Conservation (phyloP, 768 basidiomycete species). For the Lactifluus subvellereus region DNA sequence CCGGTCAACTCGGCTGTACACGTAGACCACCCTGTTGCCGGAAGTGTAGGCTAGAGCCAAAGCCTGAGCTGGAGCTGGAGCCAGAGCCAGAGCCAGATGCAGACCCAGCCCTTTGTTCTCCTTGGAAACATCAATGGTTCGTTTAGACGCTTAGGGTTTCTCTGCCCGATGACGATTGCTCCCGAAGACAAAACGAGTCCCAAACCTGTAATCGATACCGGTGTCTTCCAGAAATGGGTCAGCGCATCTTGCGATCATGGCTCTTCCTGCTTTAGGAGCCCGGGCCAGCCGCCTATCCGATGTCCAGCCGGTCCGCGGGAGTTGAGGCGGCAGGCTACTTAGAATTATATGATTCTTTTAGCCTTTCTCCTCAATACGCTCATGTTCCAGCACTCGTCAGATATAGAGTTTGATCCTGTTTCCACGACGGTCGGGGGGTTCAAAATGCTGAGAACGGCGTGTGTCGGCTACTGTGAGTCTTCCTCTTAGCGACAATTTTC, state of each 20-base stretch:
- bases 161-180: neutral
- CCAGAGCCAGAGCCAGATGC: neutral
- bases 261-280: neutral
- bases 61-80: neutral
- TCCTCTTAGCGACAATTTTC: neutral
- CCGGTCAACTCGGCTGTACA: neutral
- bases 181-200: neutral
- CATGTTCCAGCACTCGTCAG: neutral
- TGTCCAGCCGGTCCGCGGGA: slow-evolving; percentile 7
- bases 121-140: slow-evolving; percentile 4
- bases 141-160: slow-evolving; percentile 10
- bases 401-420: slow-evolving; percentile 15
- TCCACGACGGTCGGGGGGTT: slow-evolving; percentile 11
- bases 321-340: neutral
- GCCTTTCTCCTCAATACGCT: slow-evolving; percentile 1
- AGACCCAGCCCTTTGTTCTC: neutral
- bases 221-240: neutral
- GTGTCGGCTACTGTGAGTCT: neutral
- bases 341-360: neutral
- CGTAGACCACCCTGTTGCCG: neutral
- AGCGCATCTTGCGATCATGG: neutral
- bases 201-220: slow-evolving; percentile 2
- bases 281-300: neutral
- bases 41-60: neutral
- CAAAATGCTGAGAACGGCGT: slow-evolving; percentile 2